Base-by-base conservation (phyloP, 2,329 filamentous ascomycete species). In the Metarhizium rileyi region DNA sequence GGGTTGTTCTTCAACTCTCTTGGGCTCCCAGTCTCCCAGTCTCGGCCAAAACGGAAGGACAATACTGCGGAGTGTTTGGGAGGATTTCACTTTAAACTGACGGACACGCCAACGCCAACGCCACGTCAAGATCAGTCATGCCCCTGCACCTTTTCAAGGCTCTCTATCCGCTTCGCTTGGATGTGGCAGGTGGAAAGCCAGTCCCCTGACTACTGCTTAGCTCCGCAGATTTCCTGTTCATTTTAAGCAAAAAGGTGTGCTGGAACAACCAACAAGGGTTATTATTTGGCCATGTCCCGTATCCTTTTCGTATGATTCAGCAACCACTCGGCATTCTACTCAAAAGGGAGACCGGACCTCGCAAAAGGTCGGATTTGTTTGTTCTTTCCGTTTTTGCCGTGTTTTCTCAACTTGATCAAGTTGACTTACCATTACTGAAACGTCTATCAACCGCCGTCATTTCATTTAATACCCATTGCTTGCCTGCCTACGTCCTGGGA, bases 301-400 rank as follows among this genome's bases (percentile, higher is more conserved):
- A 40, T 36, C 42, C 23, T 44, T 26, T 20, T 38, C 41, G 35
- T 28, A 44, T 46, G 43, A 18, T 46, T 26, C 30, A 36, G 48
- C 50, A 38, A 44, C 26, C 46, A 27, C 18, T 35, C 38, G 46
- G 42, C 43, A 22, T 26, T 48, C 50, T 49, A 35, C 44, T 52
- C 50, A 52, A 49, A 52, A 52, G 23, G 30, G 50, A 26, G 47
- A 38, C 47, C 44, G 36, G 35, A 30, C 46, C 50, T 52, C 50
- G 47, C 44, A 47, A 41, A 27, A 16, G 18, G n/a, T 38, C 18
- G 36, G 20, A 44, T 47, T 41, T 50, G 50, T 52, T 52, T 52
- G 50, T 52, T 30, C 47, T 28, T 30, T 36, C 23, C 18, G 27
- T 18, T 43, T 27, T 44, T 28, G 27, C 23, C 25, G 22, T 22